phyloP scores from a whole-genome alignment of 352 stramenopile genomes.

The Phytophthora cactorum region DNA sequence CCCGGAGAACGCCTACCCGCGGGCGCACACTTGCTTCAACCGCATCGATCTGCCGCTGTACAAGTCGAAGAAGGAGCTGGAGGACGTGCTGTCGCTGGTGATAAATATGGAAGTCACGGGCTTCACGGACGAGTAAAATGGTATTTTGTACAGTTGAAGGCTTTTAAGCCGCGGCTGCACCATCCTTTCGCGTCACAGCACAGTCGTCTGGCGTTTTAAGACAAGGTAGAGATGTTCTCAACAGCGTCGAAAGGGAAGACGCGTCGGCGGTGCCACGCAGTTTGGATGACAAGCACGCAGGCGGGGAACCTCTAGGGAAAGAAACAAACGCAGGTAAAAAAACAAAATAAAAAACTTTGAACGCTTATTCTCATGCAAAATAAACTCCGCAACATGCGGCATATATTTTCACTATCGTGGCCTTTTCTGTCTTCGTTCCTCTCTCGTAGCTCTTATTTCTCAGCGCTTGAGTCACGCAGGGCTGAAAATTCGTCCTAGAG shows the following conservation, averaged over 20 bases:
- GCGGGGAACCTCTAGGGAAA: conserved; percentile 26
- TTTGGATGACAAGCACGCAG: conserved; percentile 23
- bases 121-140: conserved; percentile 88
- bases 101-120: conserved; percentile 97
- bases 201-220: conserved; percentile 11
- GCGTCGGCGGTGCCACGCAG: conserved; percentile 18
- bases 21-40: conserved; percentile 87
- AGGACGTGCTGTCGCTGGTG: conserved; percentile 95
- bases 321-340: conserved; percentile 28
- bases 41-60: conserved; percentile 85
- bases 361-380: conserved; percentile 16
- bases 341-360: conserved; percentile 33
- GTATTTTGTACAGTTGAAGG: conserved; percentile 49
- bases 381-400: too few relatives aligned
- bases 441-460: too few relatives aligned
- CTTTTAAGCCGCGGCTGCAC: conserved; percentile 26
- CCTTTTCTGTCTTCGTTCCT: conserved; percentile 3
- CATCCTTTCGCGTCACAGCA: conserved; percentile 24
- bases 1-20: conserved; percentile 67
- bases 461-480: too few relatives aligned
- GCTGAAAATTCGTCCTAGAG: too few relatives aligned
- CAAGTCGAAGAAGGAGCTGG: conserved; percentile 91
- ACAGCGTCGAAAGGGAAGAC: conserved; percentile 25
- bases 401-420: conserved; percentile 33
- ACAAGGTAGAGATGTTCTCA: conserved; percentile 30